Percentiles rank a stretch among this genome's conserved stretches.
Evolutionary conservation across 1,139 yeast species (phyloP).

Genomic region (Pneumocystis carinii): DNA sequence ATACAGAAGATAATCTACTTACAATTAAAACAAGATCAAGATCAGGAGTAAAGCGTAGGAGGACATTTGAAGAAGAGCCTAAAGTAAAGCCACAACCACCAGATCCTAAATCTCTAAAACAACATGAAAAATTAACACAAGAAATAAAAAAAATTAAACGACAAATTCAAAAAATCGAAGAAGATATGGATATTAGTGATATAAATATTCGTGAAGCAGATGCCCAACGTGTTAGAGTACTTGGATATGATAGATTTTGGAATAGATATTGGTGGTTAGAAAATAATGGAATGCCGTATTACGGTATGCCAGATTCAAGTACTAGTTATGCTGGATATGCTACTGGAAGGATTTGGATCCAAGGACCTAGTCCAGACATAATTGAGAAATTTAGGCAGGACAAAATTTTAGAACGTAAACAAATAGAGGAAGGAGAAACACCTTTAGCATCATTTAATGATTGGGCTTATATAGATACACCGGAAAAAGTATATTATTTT

Average conservation of each 20-base stretch:
- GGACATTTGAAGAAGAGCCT: slow-evolving; percentile 10
- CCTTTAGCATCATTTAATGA: slow-evolving; percentile 36
- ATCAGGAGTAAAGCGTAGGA: slow-evolving; percentile 15
- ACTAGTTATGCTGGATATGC: slow-evolving; percentile 41
- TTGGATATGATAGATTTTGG: slow-evolving; percentile 72
- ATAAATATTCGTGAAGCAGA: slow-evolving; percentile 31
- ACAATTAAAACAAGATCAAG: slow-evolving; percentile 14
- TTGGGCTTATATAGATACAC: slow-evolving; percentile 61
- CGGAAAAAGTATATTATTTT: slow-evolving; percentile 34
- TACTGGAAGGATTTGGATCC: slow-evolving; percentile 86
- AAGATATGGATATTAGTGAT: slow-evolving; percentile 32
- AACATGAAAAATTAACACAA: slow-evolving; percentile 4
- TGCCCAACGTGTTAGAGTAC: slow-evolving; percentile 56
- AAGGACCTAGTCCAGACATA: slow-evolving; percentile 73
- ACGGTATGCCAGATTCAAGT: slow-evolving; percentile 20
- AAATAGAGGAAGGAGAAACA: slow-evolving; percentile 42
- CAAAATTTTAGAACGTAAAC: slow-evolving; percentile 38
- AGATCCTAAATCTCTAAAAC: neutral
- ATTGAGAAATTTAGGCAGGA: slow-evolving; percentile 28
- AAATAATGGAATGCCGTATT: slow-evolving; percentile 49
- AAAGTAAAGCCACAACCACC: neutral
- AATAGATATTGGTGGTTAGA: slow-evolving; percentile 97
- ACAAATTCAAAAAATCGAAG: slow-evolving; percentile 37
- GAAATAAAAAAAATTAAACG: slow-evolving; percentile 15
- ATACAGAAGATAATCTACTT: neutral